phyloP scores from a whole-genome alignment of 2,329 filamentous ascomycete genomes.

The Trichoderma brevicompactum region DNA sequence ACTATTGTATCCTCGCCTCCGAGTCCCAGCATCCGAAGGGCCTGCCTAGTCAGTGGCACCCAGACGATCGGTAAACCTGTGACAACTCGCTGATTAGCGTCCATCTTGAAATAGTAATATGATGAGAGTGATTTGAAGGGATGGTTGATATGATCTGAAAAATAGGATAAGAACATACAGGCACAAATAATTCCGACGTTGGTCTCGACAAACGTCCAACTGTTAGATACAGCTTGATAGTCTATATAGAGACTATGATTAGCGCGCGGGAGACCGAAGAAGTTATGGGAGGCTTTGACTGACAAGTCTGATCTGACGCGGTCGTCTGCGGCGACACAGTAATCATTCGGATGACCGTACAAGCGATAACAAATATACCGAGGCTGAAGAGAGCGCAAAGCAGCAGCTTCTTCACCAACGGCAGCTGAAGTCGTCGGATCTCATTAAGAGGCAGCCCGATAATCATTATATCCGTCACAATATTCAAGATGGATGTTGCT shows the following conservation, averaged over 20 bases:
- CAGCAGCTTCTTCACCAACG: background rate
- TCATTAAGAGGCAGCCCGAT: background rate
- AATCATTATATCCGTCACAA: background rate
- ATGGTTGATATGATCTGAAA: background rate
- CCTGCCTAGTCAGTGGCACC: background rate
- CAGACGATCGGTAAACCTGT: background rate
- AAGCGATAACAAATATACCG: background rate
- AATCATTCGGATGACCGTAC: slow-evolving; percentile 1
- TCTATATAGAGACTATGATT: background rate
- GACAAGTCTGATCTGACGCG: slow-evolving; percentile 2
- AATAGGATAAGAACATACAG: background rate
- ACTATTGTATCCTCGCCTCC: background rate
- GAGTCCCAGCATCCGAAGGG: background rate
- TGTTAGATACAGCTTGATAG: background rate
- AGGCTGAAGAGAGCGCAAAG: background rate
- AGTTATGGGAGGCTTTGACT: background rate
- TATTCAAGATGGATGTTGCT: background rate
- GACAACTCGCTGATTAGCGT: background rate
- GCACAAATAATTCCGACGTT: slow-evolving; percentile 8
- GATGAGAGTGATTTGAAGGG: background rate
- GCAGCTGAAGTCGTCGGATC: background rate
- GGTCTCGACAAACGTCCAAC: slow-evolving; percentile 8
- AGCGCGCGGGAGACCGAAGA: background rate
- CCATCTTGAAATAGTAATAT: background rate
- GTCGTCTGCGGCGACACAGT: slow-evolving; percentile 1